These are phyloP conservation scores for Didymella exigua DNA, from an alignment of 2,329 filamentous ascomycete species.

Conservation along the genomic window DNA sequence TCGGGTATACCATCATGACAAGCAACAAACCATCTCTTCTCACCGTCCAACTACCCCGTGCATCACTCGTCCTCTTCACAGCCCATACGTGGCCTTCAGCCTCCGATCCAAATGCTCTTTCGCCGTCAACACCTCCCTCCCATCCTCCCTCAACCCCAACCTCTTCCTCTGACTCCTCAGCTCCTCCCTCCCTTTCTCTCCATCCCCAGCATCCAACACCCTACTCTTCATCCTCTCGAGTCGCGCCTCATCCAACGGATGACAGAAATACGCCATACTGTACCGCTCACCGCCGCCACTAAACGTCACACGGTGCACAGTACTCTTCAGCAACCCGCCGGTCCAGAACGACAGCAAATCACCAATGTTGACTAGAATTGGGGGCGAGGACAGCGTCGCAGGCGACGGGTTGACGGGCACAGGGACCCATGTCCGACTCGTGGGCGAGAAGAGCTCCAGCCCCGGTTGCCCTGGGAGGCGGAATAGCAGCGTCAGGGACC, in stretches of 20 bases:
- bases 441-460: constrained; percentile 75
- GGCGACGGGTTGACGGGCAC: constrained; percentile 60
- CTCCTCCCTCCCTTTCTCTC: constrained; percentile 36
- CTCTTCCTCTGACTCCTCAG: constrained; percentile 48
- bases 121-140: constrained; percentile 59
- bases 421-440: constrained; percentile 49
- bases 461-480: constrained; percentile 84
- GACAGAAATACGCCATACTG: constrained; percentile 67
- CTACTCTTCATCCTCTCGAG: constrained; percentile 62
- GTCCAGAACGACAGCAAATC: constrained; percentile 87
- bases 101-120: constrained; percentile 63
- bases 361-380: constrained; percentile 68
- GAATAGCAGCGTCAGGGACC: constrained; percentile 74
- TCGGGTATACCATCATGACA: background rate
- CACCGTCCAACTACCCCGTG: background rate
- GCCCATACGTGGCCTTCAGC: constrained; percentile 63
- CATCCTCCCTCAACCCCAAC: constrained; percentile 50
- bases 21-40: background rate
- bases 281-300: constrained; percentile 55
- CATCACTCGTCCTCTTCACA: constrained; percentile 22
- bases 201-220: constrained; percentile 51
- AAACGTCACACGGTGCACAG: constrained; percentile 87
- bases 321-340: constrained; percentile 81
- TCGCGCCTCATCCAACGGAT: constrained; percentile 61
- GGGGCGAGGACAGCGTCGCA: constrained; percentile 61